These are phyloP conservation scores for Arabidopsis hybrid DNA, from an alignment of 441 rosid species.

Conservation along the genomic window DNA sequence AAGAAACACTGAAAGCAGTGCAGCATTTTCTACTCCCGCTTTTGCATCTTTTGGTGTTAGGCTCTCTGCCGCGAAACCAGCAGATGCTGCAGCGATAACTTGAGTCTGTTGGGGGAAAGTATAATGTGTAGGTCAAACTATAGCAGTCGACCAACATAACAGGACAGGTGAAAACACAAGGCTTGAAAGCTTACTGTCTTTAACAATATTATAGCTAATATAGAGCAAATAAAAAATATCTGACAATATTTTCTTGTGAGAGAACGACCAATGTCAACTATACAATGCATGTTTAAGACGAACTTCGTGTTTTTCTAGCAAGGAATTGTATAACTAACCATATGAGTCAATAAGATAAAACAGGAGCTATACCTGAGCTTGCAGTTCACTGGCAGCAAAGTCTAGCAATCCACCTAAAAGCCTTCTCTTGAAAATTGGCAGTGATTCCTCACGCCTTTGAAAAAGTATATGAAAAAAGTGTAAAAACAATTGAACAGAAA, in stretches of 20 bases:
- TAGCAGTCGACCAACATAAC: slow-evolving; percentile 14
- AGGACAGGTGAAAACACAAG: slow-evolving; percentile 22
- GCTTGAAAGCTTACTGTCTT: not conserved
- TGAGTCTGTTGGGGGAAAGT: slow-evolving; percentile 80
- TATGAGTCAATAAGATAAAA: slow-evolving; percentile 19
- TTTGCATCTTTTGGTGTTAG: slow-evolving; percentile 89
- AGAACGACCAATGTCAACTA: slow-evolving; percentile 7
- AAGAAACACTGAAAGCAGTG: slow-evolving; percentile 95
- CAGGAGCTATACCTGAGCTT: slow-evolving; percentile 78
- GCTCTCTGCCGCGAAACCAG: slow-evolving; percentile 99
- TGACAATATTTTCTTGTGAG: slow-evolving; percentile 28
- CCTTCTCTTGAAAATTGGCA: slow-evolving; percentile 95
- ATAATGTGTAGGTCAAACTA: slow-evolving; percentile 42
- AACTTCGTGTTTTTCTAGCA: slow-evolving; percentile 1
- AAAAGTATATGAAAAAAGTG: slow-evolving; percentile 32
- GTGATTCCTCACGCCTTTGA: slow-evolving; percentile 94
- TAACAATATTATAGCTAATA: slow-evolving; percentile 4
- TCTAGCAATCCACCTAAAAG: slow-evolving; percentile 96
- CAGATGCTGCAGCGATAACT: slow-evolving; percentile 99
- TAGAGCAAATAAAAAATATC: slow-evolving; percentile 19
- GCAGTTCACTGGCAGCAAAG: slow-evolving; percentile 97
- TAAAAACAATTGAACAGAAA: not conserved
- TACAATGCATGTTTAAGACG: slow-evolving; percentile 3
- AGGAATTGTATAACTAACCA: not conserved
- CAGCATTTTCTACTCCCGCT: slow-evolving; percentile 92